Evolutionary conservation across 768 basidiomycete species (phyloP).

Genomic region (Boletus reticulatus): DNA sequence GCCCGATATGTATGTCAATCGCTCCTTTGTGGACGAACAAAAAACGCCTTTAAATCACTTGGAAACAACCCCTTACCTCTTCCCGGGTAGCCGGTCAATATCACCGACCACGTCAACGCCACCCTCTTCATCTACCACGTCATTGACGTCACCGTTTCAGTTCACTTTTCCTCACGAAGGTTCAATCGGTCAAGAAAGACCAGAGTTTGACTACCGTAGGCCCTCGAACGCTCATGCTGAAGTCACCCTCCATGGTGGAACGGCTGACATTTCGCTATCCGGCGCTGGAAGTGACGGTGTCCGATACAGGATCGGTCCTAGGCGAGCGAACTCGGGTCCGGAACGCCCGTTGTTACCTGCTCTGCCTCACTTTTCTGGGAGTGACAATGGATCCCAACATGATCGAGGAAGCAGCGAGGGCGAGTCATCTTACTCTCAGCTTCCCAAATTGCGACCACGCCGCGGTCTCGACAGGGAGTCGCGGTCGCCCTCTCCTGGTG

Average conservation of each 20-base stretch:
- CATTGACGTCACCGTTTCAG: slow-evolving; percentile 65
- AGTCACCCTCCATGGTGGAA: slow-evolving; percentile 70
- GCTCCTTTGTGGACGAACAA: slow-evolving; percentile 53
- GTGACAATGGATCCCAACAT: slow-evolving; percentile 50
- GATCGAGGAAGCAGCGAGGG: slow-evolving; percentile 58
- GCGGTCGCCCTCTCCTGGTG: slow-evolving; percentile 46
- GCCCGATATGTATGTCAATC: slow-evolving; percentile 46
- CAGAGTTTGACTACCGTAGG: slow-evolving; percentile 68
- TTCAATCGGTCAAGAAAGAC: slow-evolving; percentile 49
- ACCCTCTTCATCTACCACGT: slow-evolving; percentile 56
- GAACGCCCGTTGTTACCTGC: slow-evolving; percentile 49
- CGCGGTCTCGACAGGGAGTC: slow-evolving; percentile 47
- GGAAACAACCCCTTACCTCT: slow-evolving; percentile 56
- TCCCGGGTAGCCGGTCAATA: slow-evolving; percentile 66
- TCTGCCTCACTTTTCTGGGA: slow-evolving; percentile 47
- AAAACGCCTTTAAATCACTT: slow-evolving; percentile 51
- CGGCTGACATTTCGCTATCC: slow-evolving; percentile 63
- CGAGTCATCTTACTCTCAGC: slow-evolving; percentile 43
- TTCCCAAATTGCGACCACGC: slow-evolving; percentile 46
- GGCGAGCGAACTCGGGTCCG: slow-evolving; percentile 46
- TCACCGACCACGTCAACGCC: slow-evolving; percentile 66
- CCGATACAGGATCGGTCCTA: slow-evolving; percentile 56
- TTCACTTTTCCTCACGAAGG: slow-evolving; percentile 59
- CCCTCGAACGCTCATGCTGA: slow-evolving; percentile 55
- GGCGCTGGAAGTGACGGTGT: slow-evolving; percentile 51